Evolutionary conservation across 345 rosid species (phyloP), one percentile per base, ranked within the genome.

Genomic region (Jatropha curcas): DNA sequence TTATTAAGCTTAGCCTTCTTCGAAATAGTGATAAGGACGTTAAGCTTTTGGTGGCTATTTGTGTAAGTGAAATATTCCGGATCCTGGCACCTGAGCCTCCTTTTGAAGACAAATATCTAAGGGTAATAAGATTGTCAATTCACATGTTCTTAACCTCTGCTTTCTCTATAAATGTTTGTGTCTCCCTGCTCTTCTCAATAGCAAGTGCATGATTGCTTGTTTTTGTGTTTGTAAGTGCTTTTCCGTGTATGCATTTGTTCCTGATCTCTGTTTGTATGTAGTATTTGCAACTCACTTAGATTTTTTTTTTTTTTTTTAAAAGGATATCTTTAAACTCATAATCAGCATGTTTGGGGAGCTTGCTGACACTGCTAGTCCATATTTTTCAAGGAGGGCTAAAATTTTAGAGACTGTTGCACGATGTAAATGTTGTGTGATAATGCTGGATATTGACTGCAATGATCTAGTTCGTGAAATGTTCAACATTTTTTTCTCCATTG

Each of bases 41-140:
- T 57, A 88, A 84, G 56, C 90, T 94, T 63, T 65, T 92, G 80
- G 91, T 88, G 74, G 86, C 96, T 61, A 86, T 88, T 24, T 90
- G 97, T 75, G 86, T 88, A 65, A 71, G 80, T 63, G 99, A 95
- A 74, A 56, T 83, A 39, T 95, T 92, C 60, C 85, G 98, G 67
- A 82, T 95, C 74, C 70, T 88, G 69, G 97, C 99, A 53, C 99
- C 99, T 19, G 84, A 87, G 17, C 92, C 82, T 20, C 97, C 98
- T 63, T 90, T 95, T 63, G 92, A 85, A 59, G 98, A 89, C 67
- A 76, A 79, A 79, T 70, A 84, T 87, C 90, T 92, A 24, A 83
- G 82, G 86, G 98, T 92, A 82, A 65, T 28, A 31, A 19, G 24
- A 41, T 45, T 34, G 25, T 60, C 35, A 20, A 9, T 41, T 57